Conservation (phyloP, 306 rosid genomes). For the Cyclanthera cordifolia region DNA sequence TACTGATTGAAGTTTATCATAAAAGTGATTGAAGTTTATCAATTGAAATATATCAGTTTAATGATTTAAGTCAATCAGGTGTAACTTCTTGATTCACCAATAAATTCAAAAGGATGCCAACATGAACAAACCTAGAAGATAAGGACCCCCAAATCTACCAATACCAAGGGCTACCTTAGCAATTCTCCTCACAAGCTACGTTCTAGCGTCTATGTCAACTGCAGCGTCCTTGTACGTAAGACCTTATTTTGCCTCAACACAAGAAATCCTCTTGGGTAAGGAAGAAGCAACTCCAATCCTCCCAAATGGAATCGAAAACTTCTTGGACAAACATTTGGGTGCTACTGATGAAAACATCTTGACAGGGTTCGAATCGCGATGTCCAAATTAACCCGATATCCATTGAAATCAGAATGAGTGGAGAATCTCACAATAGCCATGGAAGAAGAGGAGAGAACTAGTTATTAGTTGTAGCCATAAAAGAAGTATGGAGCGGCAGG, state of each 20-base stretch:
- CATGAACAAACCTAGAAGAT: slow-evolving; percentile 48
- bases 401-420: not conserved
- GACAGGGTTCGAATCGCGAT: not conserved
- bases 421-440: not conserved
- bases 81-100: too few species aligned
- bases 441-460: not conserved
- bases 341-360: not conserved
- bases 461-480: not conserved
- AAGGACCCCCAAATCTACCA: slow-evolving; percentile 89
- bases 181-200: slow-evolving; percentile 76
- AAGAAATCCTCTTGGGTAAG: slow-evolving; percentile 9
- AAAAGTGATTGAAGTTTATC: too few species aligned
- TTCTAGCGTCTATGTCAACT: slow-evolving; percentile 84
- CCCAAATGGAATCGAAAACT: slow-evolving; percentile 5
- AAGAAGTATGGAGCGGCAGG: too few species aligned
- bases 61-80: too few species aligned
- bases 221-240: slow-evolving; percentile 80
- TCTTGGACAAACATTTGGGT: not conserved
- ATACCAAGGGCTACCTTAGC: slow-evolving; percentile 87
- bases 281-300: slow-evolving; percentile 13
- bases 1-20: too few species aligned
- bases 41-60: too few species aligned
- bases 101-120: not conserved
- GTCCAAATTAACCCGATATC: not conserved
- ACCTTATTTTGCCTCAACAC: slow-evolving; percentile 21